phyloP scores from a whole-genome alignment of 2,329 filamentous ascomycete genomes.

The Hyphodiscus sp. region DNA sequence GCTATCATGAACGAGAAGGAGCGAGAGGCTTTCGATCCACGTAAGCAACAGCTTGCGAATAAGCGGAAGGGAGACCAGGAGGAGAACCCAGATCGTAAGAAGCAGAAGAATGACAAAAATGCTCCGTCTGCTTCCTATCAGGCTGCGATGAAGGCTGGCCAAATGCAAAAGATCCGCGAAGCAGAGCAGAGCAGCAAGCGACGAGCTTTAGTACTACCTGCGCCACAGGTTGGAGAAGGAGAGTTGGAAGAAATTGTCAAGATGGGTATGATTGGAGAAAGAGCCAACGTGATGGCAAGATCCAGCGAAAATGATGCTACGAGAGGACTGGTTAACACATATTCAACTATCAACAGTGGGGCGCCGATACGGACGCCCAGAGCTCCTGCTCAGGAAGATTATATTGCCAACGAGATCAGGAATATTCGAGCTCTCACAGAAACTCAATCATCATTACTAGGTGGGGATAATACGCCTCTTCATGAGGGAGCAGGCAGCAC shows the following conservation, averaged over 20 bases:
- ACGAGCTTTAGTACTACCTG: conserved; percentile 71
- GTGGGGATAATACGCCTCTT: conserved; percentile 88
- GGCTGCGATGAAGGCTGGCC: conserved; percentile 85
- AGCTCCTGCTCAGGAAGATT: conserved; percentile 87
- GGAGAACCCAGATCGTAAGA: conserved; percentile 74
- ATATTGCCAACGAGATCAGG: conserved; percentile 91
- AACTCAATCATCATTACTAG: conserved; percentile 87
- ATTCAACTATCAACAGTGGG: conserved; percentile 70
- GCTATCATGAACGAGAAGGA: conserved; percentile 73
- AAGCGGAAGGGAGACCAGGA: conserved; percentile 90
- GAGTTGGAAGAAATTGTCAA: conserved; percentile 98
- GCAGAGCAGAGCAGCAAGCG: conserved; percentile 96
- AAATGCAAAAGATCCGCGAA: conserved; percentile 90
- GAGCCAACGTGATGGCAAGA: conserved; percentile 67
- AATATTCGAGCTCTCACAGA: conserved; percentile 90
- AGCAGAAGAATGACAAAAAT: conserved; percentile 82
- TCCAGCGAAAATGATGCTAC: conserved; percentile 81
- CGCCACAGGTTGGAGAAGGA: conserved; percentile 85
- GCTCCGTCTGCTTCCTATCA: conserved; percentile 72
- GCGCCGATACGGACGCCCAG: conserved; percentile 89
- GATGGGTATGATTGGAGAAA: conserved; percentile 91
- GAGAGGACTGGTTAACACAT: conserved; percentile 79
- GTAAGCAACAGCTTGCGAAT: conserved; percentile 82
- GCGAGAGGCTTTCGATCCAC: conserved; percentile 79
- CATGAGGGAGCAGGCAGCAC: conserved; percentile 77